Percentiles rank a stretch among this genome's conserved stretches.
These are phyloP conservation scores for Durotheca rogersii DNA, from an alignment of 495 filamentous ascomycete genomes.

Conservation along the genomic window DNA sequence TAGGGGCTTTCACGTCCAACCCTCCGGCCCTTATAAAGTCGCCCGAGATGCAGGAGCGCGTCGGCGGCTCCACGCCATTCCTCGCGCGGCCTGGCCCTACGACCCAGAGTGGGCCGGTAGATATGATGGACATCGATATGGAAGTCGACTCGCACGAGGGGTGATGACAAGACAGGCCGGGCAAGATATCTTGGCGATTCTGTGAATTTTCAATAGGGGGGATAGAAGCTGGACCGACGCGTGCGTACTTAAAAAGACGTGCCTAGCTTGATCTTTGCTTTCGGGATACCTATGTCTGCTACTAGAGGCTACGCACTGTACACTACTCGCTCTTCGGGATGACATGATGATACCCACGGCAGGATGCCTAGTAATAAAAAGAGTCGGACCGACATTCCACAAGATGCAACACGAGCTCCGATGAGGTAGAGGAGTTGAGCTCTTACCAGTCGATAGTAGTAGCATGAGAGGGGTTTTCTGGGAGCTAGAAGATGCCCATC, in stretches of 20 bases:
- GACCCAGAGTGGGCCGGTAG: slow-evolving; percentile 9
- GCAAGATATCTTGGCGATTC: not conserved
- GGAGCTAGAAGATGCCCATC: too few species aligned
- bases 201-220: not conserved
- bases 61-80: slow-evolving; percentile 21
- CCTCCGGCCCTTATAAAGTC: slow-evolving; percentile 9
- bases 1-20: not conserved
- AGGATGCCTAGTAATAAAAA: not conserved
- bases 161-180: not conserved
- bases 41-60: slow-evolving; percentile 45
- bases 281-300: not conserved
- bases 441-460: too few species aligned
- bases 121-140: slow-evolving; percentile 33
- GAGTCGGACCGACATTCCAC: too few species aligned
- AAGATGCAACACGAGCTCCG: too few species aligned
- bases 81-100: slow-evolving; percentile 12
- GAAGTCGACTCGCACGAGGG: slow-evolving; percentile 26
- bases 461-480: too few species aligned
- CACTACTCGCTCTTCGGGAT: slow-evolving; percentile 5
- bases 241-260: not conserved
- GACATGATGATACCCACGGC: slow-evolving; percentile 22
- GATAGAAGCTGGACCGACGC: not conserved
- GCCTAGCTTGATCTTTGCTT: not conserved
- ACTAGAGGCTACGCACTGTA: slow-evolving; percentile 6
- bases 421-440: too few species aligned